Base-by-base conservation (phyloP, 2,329 filamentous ascomycete species). In the Fusarium sp. region DNA sequence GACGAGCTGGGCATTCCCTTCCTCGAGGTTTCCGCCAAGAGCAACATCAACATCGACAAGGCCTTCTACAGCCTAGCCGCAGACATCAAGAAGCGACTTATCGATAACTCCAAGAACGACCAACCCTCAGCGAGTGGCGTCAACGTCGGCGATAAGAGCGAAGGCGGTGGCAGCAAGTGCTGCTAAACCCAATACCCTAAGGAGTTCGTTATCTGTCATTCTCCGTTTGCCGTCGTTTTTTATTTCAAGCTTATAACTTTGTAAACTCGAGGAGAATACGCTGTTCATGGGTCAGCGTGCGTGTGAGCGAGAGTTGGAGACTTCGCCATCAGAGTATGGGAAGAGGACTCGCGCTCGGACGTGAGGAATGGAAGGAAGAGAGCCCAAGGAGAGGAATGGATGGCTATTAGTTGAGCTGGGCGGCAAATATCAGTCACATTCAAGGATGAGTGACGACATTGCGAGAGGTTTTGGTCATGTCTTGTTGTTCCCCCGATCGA, bases 1-100 rank as follows among this genome's bases (percentile, higher is more conserved):
- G 92, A 97, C 82, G 96, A 98, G 83, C 91, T 99, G 65, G 94
- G 94, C 77, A 97, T 99, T 71, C 95, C 96, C 21, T 99, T 99
- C 87, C 92, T 99, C 80, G 96, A 99, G 81, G 96, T 99, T 68
- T 97, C 93, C 20, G 96, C 96, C 71, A 99, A 99, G 88, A 95
- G 93, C 85, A 98, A 98, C 85, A 98, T 97, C 89, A 99, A 99
- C 84, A 97, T 99, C 77, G 96, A 99, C 83, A 94, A 98, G 85
- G 96, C 96, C 20, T 99, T 99, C 80, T 98, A 97, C 85, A 94
- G 88, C 80, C 89, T 99, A 74, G 96, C 96, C 18, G 89, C 92
- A 71, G 95, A 98, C 79, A 98, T 99, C 86, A 99, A 99, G 90
- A 97, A 97, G 88, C 91, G 93, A 74, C 91, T 98, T 80, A 96